Percentiles rank a stretch among this genome's conserved stretches.
Conservation (phyloP, 73 alveolate genomes). For the Paramecium pentaurelia region DNA sequence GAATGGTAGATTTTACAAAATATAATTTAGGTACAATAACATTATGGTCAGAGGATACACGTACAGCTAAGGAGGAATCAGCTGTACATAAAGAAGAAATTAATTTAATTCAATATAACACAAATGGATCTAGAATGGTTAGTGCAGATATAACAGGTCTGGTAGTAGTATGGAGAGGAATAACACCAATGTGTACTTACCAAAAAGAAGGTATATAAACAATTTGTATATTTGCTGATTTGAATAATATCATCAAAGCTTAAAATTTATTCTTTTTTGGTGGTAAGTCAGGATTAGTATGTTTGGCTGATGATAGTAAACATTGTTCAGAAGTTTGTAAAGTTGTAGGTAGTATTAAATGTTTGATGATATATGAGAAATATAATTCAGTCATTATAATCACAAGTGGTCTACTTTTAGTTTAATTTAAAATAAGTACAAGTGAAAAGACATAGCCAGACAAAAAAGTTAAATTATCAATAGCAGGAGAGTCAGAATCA, state of each 20-base stretch:
- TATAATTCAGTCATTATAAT: constrained; percentile 92
- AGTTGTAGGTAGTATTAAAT: constrained; percentile 95
- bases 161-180: constrained; percentile 96
- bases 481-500: constrained; percentile 96
- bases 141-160: constrained; percentile 96
- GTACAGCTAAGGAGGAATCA: constrained; percentile 88
- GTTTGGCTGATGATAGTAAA: constrained; percentile 96
- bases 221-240: constrained; percentile 72
- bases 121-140: constrained; percentile 95
- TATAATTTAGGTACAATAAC: constrained; percentile 68
- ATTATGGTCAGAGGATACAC: constrained; percentile 93
- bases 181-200: constrained; percentile 80
- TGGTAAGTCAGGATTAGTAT: constrained; percentile 91
- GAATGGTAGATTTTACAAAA: constrained; percentile 68
- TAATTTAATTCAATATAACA: constrained; percentile 78
- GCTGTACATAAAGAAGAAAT: constrained; percentile 90
- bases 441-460: constrained; percentile 92
- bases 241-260: constrained; percentile 51
- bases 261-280: constrained; percentile 91
- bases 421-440: constrained; percentile 87
- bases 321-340: constrained; percentile 96
- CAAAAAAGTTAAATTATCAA: constrained; percentile 90
- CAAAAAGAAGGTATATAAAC: constrained; percentile 77
- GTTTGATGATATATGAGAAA: constrained; percentile 91
- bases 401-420: constrained; percentile 91